A percentile compares a stretch with the other conserved stretches of the same genome.
Evolutionary conservation across 352 stramenopile species (phyloP).

Genomic region (Phytophthora pini): DNA sequence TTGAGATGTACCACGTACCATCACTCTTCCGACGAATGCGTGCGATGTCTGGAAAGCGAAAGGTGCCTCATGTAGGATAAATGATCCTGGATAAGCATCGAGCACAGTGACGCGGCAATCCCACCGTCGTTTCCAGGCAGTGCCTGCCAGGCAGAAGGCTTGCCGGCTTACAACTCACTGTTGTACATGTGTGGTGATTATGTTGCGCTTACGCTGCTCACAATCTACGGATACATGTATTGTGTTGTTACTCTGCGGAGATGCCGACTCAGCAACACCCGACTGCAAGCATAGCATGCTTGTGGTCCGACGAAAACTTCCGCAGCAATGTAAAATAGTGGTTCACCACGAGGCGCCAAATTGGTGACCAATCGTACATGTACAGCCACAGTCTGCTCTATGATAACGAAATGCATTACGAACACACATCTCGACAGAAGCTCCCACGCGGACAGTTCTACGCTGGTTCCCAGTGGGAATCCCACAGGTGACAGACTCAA

Average conservation of each 20-base stretch:
- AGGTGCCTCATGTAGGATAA: too few relatives aligned
- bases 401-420: background rate
- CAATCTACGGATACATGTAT: background rate
- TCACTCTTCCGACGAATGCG: slow-evolving; percentile 2
- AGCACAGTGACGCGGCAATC: too few relatives aligned
- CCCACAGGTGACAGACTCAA: background rate
- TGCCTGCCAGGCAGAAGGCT: too few relatives aligned
- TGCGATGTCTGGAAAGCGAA: background rate
- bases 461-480: background rate
- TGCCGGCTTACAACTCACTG: too few relatives aligned
- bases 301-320: background rate
- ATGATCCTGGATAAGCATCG: too few relatives aligned
- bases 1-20: background rate
- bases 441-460: slow-evolving; percentile 1
- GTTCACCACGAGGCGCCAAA: too few relatives aligned
- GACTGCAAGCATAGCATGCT: background rate
- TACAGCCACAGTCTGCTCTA: too few relatives aligned
- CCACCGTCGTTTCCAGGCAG: too few relatives aligned
- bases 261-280: too few relatives aligned
- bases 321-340: too few relatives aligned
- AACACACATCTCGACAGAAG: background rate
- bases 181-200: background rate
- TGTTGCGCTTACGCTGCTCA: background rate
- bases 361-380: too few relatives aligned
- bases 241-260: background rate